Evolutionary conservation across 225 moss, liverwort and hornwort species (phyloP), one percentile per base, ranked within the genome.

Genomic region (Straminergon stramineum): DNA sequence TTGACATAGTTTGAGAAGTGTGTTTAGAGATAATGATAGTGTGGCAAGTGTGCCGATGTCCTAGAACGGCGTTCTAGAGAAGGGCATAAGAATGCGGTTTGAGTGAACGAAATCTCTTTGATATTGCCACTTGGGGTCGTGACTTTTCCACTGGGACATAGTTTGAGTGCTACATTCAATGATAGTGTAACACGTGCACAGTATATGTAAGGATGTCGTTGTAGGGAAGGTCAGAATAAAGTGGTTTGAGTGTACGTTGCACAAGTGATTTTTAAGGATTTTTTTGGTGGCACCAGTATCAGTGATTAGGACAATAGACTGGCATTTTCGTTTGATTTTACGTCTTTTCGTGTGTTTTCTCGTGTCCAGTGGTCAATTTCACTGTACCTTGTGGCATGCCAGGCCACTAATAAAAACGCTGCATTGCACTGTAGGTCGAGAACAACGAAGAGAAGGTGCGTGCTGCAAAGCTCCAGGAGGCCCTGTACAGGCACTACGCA

Each of bases 391-490:
- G 53, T 84, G 84, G n/a, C 55, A 37, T 69, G 69, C 37, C 18
- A 27, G n/a, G 27, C 9, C 27, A 53, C n/a, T 84, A 20, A n/a
- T 37, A 9, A 10, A 39, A 55, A 37, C 53, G 69, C 55, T 55
- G n/a, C 55, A 19, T 53, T 84, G n/a, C 65, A 61, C 51, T 82
- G 57, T 23, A 89, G 89, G 89, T 89, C n/a, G 89, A 89, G 80
- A 89, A 92, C 63, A 95, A 96, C 89, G 97, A 96, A 90, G 97
- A 97, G 90, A 94, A 95, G 84, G 95, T 96, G 58, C 96, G 97
- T 75, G 93, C 95, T 41, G 96, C 99, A 60, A 97, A 95, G 92
- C 92, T 97, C n/a, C 99, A 99, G 93, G 96, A 97, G 87, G 99
- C 99, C 34, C 92, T 99, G 27, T 99, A 99, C 90, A 92, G 95